A percentile compares a stretch with the other conserved stretches of the same genome.
Evolutionary conservation across 805 yeast species (phyloP).

Genomic region (Sporopachydermia quercuum): DNA sequence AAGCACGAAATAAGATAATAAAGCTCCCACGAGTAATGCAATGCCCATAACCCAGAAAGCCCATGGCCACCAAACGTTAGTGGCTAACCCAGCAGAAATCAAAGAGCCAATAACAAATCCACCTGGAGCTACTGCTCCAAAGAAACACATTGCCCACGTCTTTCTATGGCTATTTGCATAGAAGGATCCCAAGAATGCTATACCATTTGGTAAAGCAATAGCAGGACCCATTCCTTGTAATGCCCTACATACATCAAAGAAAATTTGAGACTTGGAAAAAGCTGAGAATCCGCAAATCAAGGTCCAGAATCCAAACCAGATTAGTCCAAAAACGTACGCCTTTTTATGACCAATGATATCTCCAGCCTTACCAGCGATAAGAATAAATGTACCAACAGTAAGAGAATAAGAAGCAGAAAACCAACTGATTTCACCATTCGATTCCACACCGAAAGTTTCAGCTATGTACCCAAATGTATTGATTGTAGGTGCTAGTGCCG

Average conservation of each 20-base stretch:
- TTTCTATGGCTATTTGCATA: constrained; percentile 32
- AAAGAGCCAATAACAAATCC: constrained; percentile 40
- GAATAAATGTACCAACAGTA: constrained; percentile 58
- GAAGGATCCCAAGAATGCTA: constrained; percentile 38
- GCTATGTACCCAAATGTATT: constrained; percentile 18
- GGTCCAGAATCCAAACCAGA: constrained; percentile 42
- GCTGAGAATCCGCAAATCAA: constrained; percentile 42
- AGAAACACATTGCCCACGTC: constrained; percentile 34
- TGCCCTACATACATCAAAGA: constrained; percentile 39
- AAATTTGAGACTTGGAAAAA: constrained; percentile 32
- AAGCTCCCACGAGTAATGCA: constrained; percentile 19
- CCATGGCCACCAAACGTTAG: constrained; percentile 46
- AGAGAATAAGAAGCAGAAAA: constrained; percentile 57
- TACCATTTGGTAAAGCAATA: constrained; percentile 39
- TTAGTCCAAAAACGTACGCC: constrained; percentile 39
- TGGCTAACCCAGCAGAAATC: constrained; percentile 33
- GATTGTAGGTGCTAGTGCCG: constrained; percentile 20
- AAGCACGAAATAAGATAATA: constrained; percentile 22
- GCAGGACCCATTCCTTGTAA: constrained; percentile 56
- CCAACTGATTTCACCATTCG: constrained; percentile 33
- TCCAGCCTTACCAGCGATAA: constrained; percentile 56
- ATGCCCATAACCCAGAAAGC: constrained; percentile 34
- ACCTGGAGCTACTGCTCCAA: constrained; percentile 47
- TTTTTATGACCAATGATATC: constrained; percentile 53
- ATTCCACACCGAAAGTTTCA: constrained; percentile 14